Evolutionary conservation across 345 rosid species (phyloP).

Genomic region (Cardiospermum halicacabum): DNA sequence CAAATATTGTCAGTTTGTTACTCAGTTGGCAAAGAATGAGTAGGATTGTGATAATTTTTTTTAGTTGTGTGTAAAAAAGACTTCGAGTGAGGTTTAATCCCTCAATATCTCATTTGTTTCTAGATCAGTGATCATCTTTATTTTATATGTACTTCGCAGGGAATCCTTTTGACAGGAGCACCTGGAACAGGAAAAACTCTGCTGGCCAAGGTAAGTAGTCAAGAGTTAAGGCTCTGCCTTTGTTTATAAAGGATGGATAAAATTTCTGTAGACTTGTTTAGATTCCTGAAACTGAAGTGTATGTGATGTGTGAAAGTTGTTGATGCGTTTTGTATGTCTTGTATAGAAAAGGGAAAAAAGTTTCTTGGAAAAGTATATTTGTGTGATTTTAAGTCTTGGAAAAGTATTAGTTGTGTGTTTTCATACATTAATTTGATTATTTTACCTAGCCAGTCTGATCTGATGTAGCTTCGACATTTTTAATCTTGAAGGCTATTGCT

Average conservation of each 20-base stretch:
- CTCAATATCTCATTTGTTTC: not conserved
- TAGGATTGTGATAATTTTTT: not conserved
- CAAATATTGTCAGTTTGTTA: not conserved
- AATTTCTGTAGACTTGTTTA: not conserved
- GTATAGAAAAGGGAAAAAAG: not conserved
- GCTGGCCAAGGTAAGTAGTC: constrained; percentile 74
- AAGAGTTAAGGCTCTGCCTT: not conserved
- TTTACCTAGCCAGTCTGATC: not conserved
- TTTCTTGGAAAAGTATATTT: no score
- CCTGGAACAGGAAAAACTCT: constrained; percentile 99
- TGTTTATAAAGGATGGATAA: not conserved
- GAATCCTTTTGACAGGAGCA: constrained; percentile 97
- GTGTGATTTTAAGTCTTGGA: no score
- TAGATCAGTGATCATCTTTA: not conserved
- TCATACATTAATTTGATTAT: not conserved
- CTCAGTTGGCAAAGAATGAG: not conserved
- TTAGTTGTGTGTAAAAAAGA: not conserved
- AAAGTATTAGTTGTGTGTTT: not conserved
- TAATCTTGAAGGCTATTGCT: constrained; percentile 81
- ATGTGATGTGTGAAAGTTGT: not conserved
- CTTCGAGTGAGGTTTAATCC: not conserved
- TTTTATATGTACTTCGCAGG: constrained; percentile 42
- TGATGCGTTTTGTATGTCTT: not conserved
- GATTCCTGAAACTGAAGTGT: not conserved
- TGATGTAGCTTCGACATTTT: constrained; percentile 16